Evolutionary conservation across 805 yeast species (phyloP), one percentile per base, ranked within the genome.

Genomic region (Kluyveromyces wickerhamii): DNA sequence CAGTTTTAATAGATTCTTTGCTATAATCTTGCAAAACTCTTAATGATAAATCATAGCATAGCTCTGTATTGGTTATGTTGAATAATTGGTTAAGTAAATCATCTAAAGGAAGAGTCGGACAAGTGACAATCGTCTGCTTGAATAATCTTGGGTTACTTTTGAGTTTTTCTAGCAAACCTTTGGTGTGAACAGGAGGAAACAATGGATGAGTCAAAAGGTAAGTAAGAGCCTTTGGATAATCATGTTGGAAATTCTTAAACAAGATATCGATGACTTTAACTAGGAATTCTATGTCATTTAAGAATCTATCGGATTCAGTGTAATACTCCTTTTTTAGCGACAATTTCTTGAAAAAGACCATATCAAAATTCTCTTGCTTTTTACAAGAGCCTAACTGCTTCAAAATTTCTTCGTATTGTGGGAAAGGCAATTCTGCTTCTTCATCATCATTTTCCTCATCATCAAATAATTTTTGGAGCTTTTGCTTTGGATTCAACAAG

Each of bases 131-230:
- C 1, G 94, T 89, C 55, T 83, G 95, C 59, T 86, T 75, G 55
- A 80, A 68, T 38, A 87, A 66, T 40, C 81, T 71, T 23, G 85
- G 78, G 39, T 71, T 66, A 8, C 69, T 59, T 29, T 68, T 66
- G 18, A 85, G 62, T 25, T 60, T 63, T 11, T 64, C 51, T 28
- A 89, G 59, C 29, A 88, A 54, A 2, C 76, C 77, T 4, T 61
- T 57, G 7, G 84, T 65, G 40, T 67, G 71, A 13, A 66, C 60
- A 11, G 64, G 57, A 7, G 96, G 96, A 59, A 80, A 87, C 13
- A 85, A 61, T 12, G 96, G 96, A 61, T 89, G 95, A 2, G 95
- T 82, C 42, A 89, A 65, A 21, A 88, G 65, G 51, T 84, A 88
- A 1, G 80, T 71, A 31, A 85, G 57, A 2, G 86, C 66, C 60